Percentiles rank a stretch among this genome's conserved stretches.
phyloP scores from a whole-genome alignment of 352 stramenopile species.

The Pythium vanterpoolii region DNA sequence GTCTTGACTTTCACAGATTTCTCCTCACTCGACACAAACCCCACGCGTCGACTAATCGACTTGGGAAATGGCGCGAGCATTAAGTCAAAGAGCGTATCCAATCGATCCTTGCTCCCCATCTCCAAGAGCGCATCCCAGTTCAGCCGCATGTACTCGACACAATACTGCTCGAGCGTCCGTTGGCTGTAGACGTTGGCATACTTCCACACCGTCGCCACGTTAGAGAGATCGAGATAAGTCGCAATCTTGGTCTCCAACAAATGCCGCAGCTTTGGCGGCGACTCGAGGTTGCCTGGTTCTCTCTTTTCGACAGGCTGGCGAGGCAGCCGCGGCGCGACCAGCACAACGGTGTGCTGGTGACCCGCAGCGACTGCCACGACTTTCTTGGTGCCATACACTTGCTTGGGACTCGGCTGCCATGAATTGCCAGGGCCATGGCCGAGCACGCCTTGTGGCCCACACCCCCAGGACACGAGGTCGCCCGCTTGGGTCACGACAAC shows the following conservation, averaged over 20 bases:
- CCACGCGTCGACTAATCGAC: neutral
- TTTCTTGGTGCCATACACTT: constrained; percentile 71
- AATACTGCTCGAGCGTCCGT: constrained; percentile 40
- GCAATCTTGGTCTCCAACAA: constrained; percentile 50
- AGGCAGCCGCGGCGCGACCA: constrained; percentile 45
- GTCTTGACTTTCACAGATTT: constrained; percentile 1
- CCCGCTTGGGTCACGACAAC: constrained; percentile 61
- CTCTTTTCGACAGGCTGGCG: neutral
- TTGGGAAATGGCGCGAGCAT: constrained; percentile 36
- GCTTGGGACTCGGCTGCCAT: constrained; percentile 79
- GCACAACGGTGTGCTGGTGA: constrained; percentile 71
- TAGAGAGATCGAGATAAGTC: constrained; percentile 52
- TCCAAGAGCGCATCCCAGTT: constrained; percentile 80
- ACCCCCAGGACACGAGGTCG: constrained; percentile 75
- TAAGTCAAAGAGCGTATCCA: constrained; percentile 64
- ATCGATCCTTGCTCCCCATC: constrained; percentile 47
- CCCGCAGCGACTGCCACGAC: constrained; percentile 58
- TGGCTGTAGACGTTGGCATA: constrained; percentile 55
- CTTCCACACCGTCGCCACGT: constrained; percentile 54
- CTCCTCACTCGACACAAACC: constrained; percentile 4
- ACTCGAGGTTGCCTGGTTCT: neutral
- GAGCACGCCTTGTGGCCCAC: constrained; percentile 61
- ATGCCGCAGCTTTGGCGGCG: constrained; percentile 28
- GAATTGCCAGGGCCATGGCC: constrained; percentile 68
- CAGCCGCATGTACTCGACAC: constrained; percentile 53